These are phyloP conservation scores for Trichophyton benhamiae DNA, from an alignment of 2,329 filamentous ascomycete genomes.

Conservation along the genomic window DNA sequence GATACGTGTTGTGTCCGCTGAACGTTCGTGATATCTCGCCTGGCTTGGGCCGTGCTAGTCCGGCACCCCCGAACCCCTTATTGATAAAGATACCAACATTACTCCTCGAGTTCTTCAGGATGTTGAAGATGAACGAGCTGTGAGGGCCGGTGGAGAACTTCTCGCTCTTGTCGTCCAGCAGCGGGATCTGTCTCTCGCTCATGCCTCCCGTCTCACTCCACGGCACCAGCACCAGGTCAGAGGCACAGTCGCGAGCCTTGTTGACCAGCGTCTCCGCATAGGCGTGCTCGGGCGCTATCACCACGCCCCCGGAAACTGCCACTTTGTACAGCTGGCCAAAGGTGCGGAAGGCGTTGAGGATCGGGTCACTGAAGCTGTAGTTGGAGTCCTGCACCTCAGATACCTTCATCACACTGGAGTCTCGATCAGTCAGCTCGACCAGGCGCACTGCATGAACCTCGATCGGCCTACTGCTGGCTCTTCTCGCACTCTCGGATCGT, in stretches of 20 bases:
- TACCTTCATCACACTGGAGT: conserved; percentile 90
- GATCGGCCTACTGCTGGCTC: conserved; percentile 33
- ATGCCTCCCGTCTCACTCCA: conserved; percentile 78
- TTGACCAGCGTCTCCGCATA: conserved; percentile 66
- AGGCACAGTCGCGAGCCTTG: conserved; percentile 56
- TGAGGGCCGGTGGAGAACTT: conserved; percentile 53
- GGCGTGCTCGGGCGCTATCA: conserved; percentile 62
- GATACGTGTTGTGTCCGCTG: conserved; percentile 49
- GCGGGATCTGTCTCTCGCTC: conserved; percentile 48
- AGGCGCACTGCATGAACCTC: conserved; percentile 77
- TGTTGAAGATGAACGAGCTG: conserved; percentile 57
- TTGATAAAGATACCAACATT: conserved; percentile 72
- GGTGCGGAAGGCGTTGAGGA: conserved; percentile 82
- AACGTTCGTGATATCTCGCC: conserved; percentile 34
- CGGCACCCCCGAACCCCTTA: conserved; percentile 45
- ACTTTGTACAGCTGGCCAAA: conserved; percentile 77
- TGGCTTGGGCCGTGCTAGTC: conserved; percentile 17
- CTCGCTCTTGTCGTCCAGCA: conserved; percentile 40
- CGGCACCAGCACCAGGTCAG: conserved; percentile 69
- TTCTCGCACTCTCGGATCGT: conserved; percentile 4
- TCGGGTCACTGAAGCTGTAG: conserved; percentile 59
- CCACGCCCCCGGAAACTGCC: conserved; percentile 67
- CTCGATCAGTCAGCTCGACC: conserved; percentile 77
- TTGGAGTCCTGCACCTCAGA: conserved; percentile 68
- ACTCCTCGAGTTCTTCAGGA: conserved; percentile 51